Base-by-base conservation (phyloP, 345 rosid species). In the Erucastrum elatum region DNA sequence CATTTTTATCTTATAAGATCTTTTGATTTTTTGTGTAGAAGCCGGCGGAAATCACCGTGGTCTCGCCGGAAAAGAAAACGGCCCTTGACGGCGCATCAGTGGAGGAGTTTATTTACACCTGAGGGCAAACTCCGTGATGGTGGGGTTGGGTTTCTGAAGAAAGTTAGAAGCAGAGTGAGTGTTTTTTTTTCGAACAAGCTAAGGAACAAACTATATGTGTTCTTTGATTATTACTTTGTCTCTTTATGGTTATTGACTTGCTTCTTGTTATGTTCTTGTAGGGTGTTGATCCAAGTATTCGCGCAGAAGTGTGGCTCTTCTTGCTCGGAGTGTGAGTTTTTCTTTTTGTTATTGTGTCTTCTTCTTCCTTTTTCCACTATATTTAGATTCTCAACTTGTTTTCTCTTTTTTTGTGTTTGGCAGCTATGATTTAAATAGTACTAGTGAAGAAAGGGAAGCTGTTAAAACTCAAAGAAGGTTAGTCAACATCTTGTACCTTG, bases 251-350 rank as follows among this genome's bases (percentile, higher is more conserved):
- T 75, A 56, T 31, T 31, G 39, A 13, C 34, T 64, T 62, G 41
- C 61, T 74, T 67, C 26, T 49, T 37, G 53, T 33, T 26, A 34
- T 80, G 5, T 83, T 68, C 8, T 10, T 87, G 76, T 66, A 96
- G 99, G 99, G 99, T 44, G 88, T 93, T 68, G 90, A 96, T 87
- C 97, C 98, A 33, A 87, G 83, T 84, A 88, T 96, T 71, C 89
- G 98, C 78, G 83, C 88, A 56, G 91, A 93, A 82, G 98, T 93
- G 66, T 96, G 99, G 99, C 92, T 97, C 4, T 96, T 93, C 82
- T 94, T 96, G 27, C 97, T 96, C 31, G 98, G 98, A 81, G 96
- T 96, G 99, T 96, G 86, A 91, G 99, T 78, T 21, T 21, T 21
- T 21, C 21, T 21, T 21, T 21, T 21, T 21, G 21, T 21, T 21